A percentile compares a stretch with the other conserved stretches of the same genome.
Evolutionary conservation across 805 yeast species (phyloP).

Genomic region (Nakazawaea peltata): DNA sequence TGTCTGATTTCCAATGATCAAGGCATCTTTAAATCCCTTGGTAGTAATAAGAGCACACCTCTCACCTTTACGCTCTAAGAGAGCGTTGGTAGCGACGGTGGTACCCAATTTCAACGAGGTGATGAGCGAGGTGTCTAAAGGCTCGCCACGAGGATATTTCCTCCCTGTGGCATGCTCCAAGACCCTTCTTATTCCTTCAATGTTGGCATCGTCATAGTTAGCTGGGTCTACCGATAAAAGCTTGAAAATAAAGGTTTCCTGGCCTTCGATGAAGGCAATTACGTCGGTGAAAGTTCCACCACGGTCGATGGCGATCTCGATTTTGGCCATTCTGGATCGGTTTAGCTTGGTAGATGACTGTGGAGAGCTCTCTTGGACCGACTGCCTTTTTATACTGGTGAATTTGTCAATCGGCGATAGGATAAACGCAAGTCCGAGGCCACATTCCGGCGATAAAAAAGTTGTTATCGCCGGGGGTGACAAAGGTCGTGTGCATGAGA

Average conservation of each 20-base stretch:
- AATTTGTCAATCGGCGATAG: too few relatives aligned
- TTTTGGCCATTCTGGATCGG: slow-evolving; percentile 2
- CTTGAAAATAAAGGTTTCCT: slow-evolving; percentile 63
- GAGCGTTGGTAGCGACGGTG: slow-evolving; percentile 93
- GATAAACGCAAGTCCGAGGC: too few relatives aligned
- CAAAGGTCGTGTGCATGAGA: too few relatives aligned
- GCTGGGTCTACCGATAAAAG: slow-evolving; percentile 82
- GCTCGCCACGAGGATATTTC: slow-evolving; percentile 49
- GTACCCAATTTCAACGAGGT: slow-evolving; percentile 83
- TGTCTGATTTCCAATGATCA: slow-evolving; percentile 84
- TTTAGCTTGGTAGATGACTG: neutral
- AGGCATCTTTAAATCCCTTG: slow-evolving; percentile 78
- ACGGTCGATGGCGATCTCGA: slow-evolving; percentile 22
- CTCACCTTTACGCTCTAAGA: slow-evolving; percentile 89
- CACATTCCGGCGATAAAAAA: too few relatives aligned
- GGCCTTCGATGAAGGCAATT: slow-evolving; percentile 41
- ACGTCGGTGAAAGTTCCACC: slow-evolving; percentile 94
- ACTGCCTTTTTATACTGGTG: too few relatives aligned
- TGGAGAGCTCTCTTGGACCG: too few relatives aligned
- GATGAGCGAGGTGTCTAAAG: slow-evolving; percentile 55
- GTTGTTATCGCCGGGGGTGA: too few relatives aligned
- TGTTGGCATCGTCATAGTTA: slow-evolving; percentile 84
- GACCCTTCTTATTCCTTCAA: slow-evolving; percentile 82
- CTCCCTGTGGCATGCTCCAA: slow-evolving; percentile 51
- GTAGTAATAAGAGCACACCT: slow-evolving; percentile 80